These are phyloP conservation scores for Daldinia loculata DNA, from an alignment of 495 filamentous ascomycete genomes.

Conservation along the genomic window DNA sequence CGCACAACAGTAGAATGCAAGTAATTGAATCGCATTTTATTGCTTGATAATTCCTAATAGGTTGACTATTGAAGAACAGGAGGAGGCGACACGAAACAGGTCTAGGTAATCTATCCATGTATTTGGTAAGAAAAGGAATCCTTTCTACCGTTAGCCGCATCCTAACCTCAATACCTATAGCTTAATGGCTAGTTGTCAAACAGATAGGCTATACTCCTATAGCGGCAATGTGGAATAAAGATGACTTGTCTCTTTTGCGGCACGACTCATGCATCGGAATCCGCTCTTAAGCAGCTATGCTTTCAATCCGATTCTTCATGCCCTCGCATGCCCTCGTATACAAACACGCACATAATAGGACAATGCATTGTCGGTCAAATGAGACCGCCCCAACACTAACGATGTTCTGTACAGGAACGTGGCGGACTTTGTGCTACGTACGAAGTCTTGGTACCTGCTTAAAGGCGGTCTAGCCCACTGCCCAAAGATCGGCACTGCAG, in stretches of 20 bases:
- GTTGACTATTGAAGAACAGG: slow-evolving; percentile 3
- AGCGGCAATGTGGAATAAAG: not conserved
- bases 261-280: slow-evolving; percentile 14
- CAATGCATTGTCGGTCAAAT: slow-evolving; percentile 32
- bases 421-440: slow-evolving; percentile 34
- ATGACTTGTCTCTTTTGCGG: not conserved
- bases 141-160: slow-evolving; percentile 4
- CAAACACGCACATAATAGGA: not conserved
- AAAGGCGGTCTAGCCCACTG: slow-evolving; percentile 37
- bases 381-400: slow-evolving; percentile 20
- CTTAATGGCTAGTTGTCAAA: slow-evolving; percentile 1
- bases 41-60: not conserved
- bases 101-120: slow-evolving; percentile 1
- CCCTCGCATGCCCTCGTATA: not conserved
- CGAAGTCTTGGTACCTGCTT: slow-evolving; percentile 40
- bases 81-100: slow-evolving; percentile 20
- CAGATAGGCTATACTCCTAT: slow-evolving; percentile 18
- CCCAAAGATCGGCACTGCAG: slow-evolving; percentile 29
- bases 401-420: slow-evolving; percentile 38
- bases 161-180: slow-evolving; percentile 15
- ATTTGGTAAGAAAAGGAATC: slow-evolving; percentile 6
- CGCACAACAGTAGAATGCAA: not conserved
- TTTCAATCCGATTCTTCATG: not conserved
- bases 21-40: not conserved
- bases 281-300: slow-evolving; percentile 2